Base-by-base conservation (phyloP, 441 rosid species). In the Eutrema salsugineum region DNA sequence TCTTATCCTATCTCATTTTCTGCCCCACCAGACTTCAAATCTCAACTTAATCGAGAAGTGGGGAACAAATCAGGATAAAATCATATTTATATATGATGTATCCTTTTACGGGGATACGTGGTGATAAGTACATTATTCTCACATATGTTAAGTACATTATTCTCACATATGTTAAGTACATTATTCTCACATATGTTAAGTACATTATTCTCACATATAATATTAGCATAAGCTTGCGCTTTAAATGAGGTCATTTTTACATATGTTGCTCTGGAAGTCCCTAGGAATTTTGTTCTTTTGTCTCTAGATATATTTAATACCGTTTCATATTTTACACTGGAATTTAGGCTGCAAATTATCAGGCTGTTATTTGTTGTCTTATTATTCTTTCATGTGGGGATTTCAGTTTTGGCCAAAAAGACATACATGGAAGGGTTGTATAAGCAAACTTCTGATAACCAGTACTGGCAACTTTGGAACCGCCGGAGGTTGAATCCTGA, bases 381-480 rank as follows among this genome's bases (percentile, higher is more conserved):
- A 63, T 70, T 46, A 57, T 42, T 64, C 40, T 35, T 40, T 56
- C 63, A 16, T 70, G 33, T 70, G 71, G 40, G 40, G 68, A 48
- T 81, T 73, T 78, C 87, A 95, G 99, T 86, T 77, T 75, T 91
- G 91, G 94, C 95, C 28, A 88, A 87, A 82, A 89, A 85, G 83
- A 72, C 82, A 77, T 85, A 86, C 68, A 63, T 91, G 77, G 95
- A 95, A 77, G 96, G 93, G 59, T 80, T 91, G 73, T 76, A 88
- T 51, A 89, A 89, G 83, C 99, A 95, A 89, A 88, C 96, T 72
- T 86, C 87, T 63, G 97, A 95, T 78, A 73, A 78, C 63, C 90
- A 63, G 58, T 93, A 91, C 69, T 87, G 92, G 97, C 96, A 93
- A 56, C 86, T 93, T 44, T 93, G 98, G 99, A 84, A 85, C 83